Evolutionary conservation across 2,329 filamentous ascomycete genomes (phyloP), one percentile per base, ranked within the genome.

Genomic region (Cercospora zeae-maydis): DNA sequence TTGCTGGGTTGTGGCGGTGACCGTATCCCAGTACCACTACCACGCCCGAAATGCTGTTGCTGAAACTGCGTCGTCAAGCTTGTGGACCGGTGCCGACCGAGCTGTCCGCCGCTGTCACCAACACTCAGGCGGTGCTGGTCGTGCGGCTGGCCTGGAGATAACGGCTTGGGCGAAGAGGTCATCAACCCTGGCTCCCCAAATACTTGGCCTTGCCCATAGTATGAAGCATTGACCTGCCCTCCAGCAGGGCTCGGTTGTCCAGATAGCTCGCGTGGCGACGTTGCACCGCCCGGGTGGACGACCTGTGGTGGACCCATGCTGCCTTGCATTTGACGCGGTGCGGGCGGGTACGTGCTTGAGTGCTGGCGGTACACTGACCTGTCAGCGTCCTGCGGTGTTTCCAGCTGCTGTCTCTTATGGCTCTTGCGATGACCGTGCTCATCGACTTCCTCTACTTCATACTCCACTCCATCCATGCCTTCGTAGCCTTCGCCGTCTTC

Each of bases 161-260:
- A 80, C 3, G 92, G 89, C 73, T 93, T 96, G 0, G 92, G 92
- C 68, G 91, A 96, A 76, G 96, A 92, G 2, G 90, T 95, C 80
- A 96, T 90, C 59, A 78, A 78, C 58, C 85, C 84, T 67, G 70
- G 71, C 54, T 92, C 87, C 8, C 86, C 84, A 73, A 91, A 96
- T 67, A 92, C 83, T 16, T 83, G 84, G 52, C 80, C 79, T 60
- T 62, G 66, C 5, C 66, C 75, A 60, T 73, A 72, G 59, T 72
- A 74, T 13, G 56, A 52, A 27, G 68, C 61, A 24, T 60, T 63
- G 56, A 67, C 59, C n/a, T 66, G 67, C 7, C 64, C 69, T 31
- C 52, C 64, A 21, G 67, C 68, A 13, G 70, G 67, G 55, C 69
- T 72, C 19, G 67, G 69, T 14, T 73, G 71, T 14, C 67, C 67